Evolutionary conservation across 73 alveolate species (phyloP), one percentile per base, ranked within the genome.

Genomic region (Breviolum minutum): DNA sequence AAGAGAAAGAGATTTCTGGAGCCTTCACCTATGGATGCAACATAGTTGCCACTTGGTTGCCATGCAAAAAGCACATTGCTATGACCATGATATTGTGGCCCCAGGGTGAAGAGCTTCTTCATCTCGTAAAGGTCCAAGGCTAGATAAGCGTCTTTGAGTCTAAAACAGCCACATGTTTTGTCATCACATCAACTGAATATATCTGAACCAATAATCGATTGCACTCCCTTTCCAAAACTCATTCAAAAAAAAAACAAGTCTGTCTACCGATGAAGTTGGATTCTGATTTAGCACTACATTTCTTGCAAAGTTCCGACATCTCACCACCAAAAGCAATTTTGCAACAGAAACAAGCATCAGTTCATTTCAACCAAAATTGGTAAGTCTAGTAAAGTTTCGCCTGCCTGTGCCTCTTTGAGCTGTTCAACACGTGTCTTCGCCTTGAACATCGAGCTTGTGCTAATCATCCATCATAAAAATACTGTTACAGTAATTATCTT

Each of bases 31-130:
- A 94, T 94, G 99, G 99, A 79, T 19, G 99, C 99, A 94, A 94
- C 99, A 63, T n/a, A 94, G 66, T 94, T 94, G 84, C 99, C 99
- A 66, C 85, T 94, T 24, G 99, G 99, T 71, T 95, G 99, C 99
- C 99, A 95, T 26, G 99, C 99, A 20, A 95, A 82, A 13, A 84
- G 62, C 70, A 83, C 95, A 27, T 63, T 40, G 90, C 91, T 60
- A 22, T 94, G 93, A 30, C 99, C 99, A 54, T 80, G 99, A 62
- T 68, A 70, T 71, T 95, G 95, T 6, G 99, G 99, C 40, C 99
- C 99, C 20, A 95, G 61, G 64, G 95, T 80, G 99, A 95, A 95
- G 94, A 95, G 99, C 76, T 95, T 95, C 99, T 95, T 95, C 99
- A 95, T 94, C 63, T 61, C 68, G 24, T n/a, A 30, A 3, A 0